Conservation (phyloP, 75 land plant species). For the Azolla pinnata region DNA sequence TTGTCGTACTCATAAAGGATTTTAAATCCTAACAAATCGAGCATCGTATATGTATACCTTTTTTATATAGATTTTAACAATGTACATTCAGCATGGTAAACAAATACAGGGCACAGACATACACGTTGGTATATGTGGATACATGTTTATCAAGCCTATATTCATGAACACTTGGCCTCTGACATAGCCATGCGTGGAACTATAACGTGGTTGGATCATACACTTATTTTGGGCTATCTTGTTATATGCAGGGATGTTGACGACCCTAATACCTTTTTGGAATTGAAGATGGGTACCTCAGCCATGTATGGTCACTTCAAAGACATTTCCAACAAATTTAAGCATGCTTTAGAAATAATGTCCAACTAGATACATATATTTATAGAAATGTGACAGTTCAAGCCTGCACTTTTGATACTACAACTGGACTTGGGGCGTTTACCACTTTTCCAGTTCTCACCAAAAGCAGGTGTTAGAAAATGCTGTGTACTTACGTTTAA, state of each 20-base stretch:
- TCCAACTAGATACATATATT: not conserved
- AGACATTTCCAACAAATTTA: not conserved
- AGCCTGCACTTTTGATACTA: slow-evolving; percentile 54
- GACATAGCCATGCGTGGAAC: too few species aligned
- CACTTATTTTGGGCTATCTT: not conserved
- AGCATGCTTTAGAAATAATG: not conserved
- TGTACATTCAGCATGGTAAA: too few species aligned
- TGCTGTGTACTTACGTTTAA: too few species aligned
- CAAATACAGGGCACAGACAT: too few species aligned
- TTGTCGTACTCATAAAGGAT: too few species aligned
- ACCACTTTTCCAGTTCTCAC: slow-evolving; percentile 38
- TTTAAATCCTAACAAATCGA: too few species aligned
- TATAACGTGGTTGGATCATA: too few species aligned
- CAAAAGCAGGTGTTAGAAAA: slow-evolving; percentile 52
- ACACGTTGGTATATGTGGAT: too few species aligned
- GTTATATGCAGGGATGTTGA: not conserved
- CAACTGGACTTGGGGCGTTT: slow-evolving; percentile 55
- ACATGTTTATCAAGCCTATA: too few species aligned
- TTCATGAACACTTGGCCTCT: too few species aligned
- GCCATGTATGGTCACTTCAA: not conserved
- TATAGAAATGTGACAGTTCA: slow-evolving; percentile 42
- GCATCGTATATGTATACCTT: too few species aligned
- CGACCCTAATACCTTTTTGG: not conserved
- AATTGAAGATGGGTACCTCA: not conserved
- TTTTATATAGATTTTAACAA: too few species aligned